These are phyloP conservation scores for Astrothelium macrocarpum DNA, from an alignment of 495 filamentous ascomycete genomes.

Conservation along the genomic window DNA sequence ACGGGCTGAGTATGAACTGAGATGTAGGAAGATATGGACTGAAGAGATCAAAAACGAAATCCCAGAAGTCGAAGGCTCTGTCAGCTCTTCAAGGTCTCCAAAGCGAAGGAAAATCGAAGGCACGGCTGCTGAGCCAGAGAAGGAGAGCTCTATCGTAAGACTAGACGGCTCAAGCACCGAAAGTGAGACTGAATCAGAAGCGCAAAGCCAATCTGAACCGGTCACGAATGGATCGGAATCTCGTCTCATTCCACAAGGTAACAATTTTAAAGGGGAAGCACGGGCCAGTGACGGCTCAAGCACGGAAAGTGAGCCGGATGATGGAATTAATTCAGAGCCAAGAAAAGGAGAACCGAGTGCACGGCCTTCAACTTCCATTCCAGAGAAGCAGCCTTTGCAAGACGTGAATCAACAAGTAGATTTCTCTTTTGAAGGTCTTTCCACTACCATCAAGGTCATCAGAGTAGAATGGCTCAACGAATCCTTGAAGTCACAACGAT, in stretches of 20 bases:
- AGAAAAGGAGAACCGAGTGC: neutral
- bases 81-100: constrained; percentile 15
- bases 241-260: neutral
- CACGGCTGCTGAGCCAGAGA: constrained; percentile 1
- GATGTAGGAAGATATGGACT: constrained; percentile 51
- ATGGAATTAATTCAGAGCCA: constrained; percentile 12
- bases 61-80: constrained; percentile 3
- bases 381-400: neutral
- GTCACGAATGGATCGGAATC: neutral
- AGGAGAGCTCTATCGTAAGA: constrained; percentile 14
- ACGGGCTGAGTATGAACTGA: constrained; percentile 68
- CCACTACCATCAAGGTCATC: constrained; percentile 50
- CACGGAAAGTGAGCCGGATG: constrained; percentile 15
- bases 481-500: constrained; percentile 42
- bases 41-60: constrained; percentile 38
- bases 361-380: neutral
- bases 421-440: neutral
- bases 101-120: constrained; percentile 19
- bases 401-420: constrained; percentile 11
- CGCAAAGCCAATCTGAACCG: neutral
- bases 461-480: constrained; percentile 66
- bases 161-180: constrained; percentile 35
- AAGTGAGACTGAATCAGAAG: constrained; percentile 24
- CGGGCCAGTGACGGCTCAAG: neutral
- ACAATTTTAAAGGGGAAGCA: neutral